A percentile compares a stretch with the other conserved stretches of the same genome.
Conservation (phyloP, 1,284 basidiomycete species). For the Fistulinella cinereoalba region DNA sequence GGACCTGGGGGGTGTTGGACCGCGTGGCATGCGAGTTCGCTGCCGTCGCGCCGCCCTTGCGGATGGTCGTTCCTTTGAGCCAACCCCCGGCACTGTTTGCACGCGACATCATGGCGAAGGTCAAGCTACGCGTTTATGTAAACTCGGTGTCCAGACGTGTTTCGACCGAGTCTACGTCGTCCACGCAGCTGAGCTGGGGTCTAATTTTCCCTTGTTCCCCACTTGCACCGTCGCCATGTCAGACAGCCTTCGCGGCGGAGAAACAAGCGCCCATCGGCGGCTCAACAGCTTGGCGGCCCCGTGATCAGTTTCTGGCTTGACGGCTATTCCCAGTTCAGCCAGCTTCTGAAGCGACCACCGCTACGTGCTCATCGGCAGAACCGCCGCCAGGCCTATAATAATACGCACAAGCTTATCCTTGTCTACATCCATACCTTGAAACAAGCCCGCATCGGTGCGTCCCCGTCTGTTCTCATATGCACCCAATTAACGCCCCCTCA, state of each 20-base stretch:
- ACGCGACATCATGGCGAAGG: constrained; percentile 25
- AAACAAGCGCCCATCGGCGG: neutral
- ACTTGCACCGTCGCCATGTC: neutral
- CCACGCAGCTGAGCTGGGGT: neutral
- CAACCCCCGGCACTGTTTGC: constrained; percentile 41
- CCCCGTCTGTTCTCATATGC: constrained; percentile 1
- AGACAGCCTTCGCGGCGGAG: neutral
- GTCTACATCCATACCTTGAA: constrained; percentile 4
- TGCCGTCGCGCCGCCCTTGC: constrained; percentile 55
- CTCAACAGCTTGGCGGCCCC: neutral
- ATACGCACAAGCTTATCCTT: too few species aligned
- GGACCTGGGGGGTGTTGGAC: constrained; percentile 64
- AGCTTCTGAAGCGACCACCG: constrained; percentile 13
- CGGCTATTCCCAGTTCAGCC: constrained; percentile 16
- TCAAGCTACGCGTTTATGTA: neutral
- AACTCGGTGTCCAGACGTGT: constrained; percentile 9
- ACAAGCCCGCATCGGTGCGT: constrained; percentile 15
- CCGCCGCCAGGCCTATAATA: too few species aligned
- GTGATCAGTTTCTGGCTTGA: constrained; percentile 4
- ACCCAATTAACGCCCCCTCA: constrained; percentile 3
- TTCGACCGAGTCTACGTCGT: constrained; percentile 2
- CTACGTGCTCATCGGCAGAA: constrained; percentile 1
- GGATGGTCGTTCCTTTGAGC: constrained; percentile 70
- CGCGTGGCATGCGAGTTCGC: constrained; percentile 49
- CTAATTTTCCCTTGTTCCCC: too few species aligned